These are phyloP conservation scores for Taphrina pruni DNA, from an alignment of 1,139 yeast species.

Conservation along the genomic window DNA sequence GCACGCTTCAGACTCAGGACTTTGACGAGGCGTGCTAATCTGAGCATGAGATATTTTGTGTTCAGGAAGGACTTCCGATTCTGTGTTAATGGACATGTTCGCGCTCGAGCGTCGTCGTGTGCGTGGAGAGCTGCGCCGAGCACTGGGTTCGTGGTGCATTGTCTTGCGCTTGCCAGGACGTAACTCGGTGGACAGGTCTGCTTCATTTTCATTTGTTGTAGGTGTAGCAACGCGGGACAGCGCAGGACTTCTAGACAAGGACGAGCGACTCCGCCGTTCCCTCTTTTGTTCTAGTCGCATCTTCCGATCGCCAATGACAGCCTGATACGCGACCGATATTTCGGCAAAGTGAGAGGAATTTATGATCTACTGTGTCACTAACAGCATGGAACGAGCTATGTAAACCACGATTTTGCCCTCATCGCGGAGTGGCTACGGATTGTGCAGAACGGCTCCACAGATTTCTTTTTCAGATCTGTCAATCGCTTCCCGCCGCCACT, in stretches of 20 bases:
- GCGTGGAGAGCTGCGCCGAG: neutral
- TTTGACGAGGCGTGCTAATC: neutral
- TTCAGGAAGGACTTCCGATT: neutral
- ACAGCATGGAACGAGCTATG: no score
- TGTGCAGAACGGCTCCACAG: conserved; percentile 4
- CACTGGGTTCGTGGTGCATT: neutral
- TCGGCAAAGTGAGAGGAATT: no score
- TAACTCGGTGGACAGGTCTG: neutral
- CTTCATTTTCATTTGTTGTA: neutral
- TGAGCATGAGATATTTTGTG: neutral
- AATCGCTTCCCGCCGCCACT: conserved; percentile 11
- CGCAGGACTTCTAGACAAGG: neutral
- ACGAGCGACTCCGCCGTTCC: neutral
- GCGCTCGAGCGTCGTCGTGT: neutral
- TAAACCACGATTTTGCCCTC: neutral
- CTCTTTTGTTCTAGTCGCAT: conserved; percentile 5
- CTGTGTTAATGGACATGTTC: neutral
- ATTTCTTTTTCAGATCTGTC: conserved; percentile 6
- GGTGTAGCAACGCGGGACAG: neutral
- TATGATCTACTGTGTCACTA: no score
- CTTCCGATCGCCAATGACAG: neutral
- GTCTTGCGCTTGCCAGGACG: conserved; percentile 5
- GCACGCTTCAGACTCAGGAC: neutral
- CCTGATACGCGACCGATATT: no score
- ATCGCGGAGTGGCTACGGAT: conserved; percentile 1